Evolutionary conservation across 2,329 filamentous ascomycete species (phyloP), one percentile per base, ranked within the genome.

Genomic region (Phialocephala subalpina): DNA sequence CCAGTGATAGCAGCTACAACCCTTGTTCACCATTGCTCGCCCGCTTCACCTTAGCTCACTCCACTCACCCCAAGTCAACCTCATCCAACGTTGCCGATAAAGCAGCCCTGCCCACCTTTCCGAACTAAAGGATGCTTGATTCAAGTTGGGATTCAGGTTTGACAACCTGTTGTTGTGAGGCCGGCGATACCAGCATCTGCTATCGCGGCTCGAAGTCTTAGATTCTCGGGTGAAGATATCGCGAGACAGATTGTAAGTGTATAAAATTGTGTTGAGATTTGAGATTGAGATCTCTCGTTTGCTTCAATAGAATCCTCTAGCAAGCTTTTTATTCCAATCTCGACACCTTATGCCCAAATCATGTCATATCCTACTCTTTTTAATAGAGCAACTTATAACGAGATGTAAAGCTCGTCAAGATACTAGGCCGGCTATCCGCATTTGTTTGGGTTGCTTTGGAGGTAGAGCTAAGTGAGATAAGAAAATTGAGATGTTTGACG

Each of bases 101-200:
- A n/a, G n/a, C n/a, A n/a, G n/a, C n/a, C n/a, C n/a, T n/a, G n/a
- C n/a, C n/a, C n/a, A n/a, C n/a, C n/a, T n/a, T n/a, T n/a, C n/a
- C n/a, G n/a, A n/a, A n/a, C n/a, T n/a, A n/a, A n/a, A n/a, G n/a
- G n/a, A n/a, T n/a, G n/a, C n/a, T n/a, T n/a, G n/a, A n/a, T n/a
- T n/a, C n/a, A n/a, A n/a, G n/a, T n/a, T n/a, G n/a, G n/a, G n/a
- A n/a, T n/a, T n/a, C n/a, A n/a, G n/a, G n/a, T n/a, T n/a, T n/a
- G n/a, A n/a, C n/a, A n/a, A n/a, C n/a, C n/a, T n/a, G 78, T 76
- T 3, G 77, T 72, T 5, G 75, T 75, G 22, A 81, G 74, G 7
- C 79, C 78, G 6, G 78, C 78, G 40, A 80, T 77, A 8, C 79
- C 79, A 20, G 72, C 76, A n/a, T 78, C 79, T 22, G 77, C 67